Evolutionary conservation across 495 filamentous ascomycete genomes (phyloP).

Genomic region (Talaromyces thailandensis): DNA sequence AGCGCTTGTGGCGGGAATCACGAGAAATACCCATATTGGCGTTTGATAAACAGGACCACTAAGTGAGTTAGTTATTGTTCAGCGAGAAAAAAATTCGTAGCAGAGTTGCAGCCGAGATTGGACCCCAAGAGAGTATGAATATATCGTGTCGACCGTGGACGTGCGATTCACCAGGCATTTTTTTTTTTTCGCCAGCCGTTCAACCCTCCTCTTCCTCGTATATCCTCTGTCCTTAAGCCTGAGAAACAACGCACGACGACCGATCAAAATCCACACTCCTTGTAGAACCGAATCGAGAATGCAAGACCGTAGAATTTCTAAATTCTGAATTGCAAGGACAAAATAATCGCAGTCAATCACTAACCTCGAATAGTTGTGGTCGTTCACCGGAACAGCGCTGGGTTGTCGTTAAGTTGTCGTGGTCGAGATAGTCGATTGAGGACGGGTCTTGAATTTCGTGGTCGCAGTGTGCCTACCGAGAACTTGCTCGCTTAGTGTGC

Average conservation of each 20-base stretch:
- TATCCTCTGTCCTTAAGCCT: background rate
- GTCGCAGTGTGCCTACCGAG: conserved; percentile 35
- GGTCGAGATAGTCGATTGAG: conserved; percentile 23
- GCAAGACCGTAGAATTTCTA: background rate
- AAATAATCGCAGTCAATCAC: conserved; percentile 10
- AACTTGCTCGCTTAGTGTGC: conserved; percentile 9
- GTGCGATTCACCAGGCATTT: background rate
- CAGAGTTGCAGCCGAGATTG: background rate
- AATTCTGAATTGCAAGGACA: background rate
- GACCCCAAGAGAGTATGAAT: background rate
- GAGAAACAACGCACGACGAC: background rate
- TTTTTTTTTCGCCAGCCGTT: background rate
- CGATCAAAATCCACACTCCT: background rate
- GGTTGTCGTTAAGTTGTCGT: conserved; percentile 36
- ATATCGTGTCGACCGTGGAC: background rate
- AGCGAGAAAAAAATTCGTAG: background rate
- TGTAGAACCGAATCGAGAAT: background rate
- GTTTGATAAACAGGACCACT: conserved; percentile 47
- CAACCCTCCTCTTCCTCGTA: background rate
- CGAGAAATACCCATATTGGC: conserved; percentile 99
- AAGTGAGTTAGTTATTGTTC: background rate
- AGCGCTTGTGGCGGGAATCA: conserved; percentile 98
- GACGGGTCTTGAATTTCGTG: conserved; percentile 38
- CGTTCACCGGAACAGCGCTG: conserved; percentile 39
- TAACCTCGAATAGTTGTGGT: conserved; percentile 40